Conservation (phyloP, 495 filamentous ascomycete species). For the Penicillium mononematosum region DNA sequence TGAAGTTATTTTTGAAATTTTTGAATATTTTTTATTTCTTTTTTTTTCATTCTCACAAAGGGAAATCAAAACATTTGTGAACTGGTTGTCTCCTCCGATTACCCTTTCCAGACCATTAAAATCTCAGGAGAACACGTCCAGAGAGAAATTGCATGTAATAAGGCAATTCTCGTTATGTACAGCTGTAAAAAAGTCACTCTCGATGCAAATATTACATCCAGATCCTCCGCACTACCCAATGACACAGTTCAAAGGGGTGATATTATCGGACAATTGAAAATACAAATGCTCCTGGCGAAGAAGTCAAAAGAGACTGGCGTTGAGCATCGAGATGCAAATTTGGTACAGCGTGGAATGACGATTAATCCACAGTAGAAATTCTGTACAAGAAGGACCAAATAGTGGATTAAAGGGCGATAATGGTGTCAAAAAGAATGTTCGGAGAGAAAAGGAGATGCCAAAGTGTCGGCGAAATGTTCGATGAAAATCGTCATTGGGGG, state of each 20-base stretch:
- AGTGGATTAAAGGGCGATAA: conserved; percentile 42
- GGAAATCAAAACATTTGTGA: conserved; percentile 32
- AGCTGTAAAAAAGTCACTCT: conserved; percentile 33
- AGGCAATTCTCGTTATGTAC: conserved; percentile 35
- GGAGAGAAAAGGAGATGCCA: conserved; percentile 31
- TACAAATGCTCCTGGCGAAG: conserved; percentile 17
- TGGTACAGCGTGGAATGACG: conserved; percentile 30
- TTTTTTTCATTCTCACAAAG: conserved; percentile 30
- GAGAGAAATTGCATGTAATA: conserved; percentile 23
- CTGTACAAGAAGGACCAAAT: conserved; percentile 39
- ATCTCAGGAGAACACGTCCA: conserved; percentile 19
- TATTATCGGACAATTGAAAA: conserved; percentile 26
- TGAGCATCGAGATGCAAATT: conserved; percentile 31
- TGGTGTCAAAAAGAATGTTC: conserved; percentile 25
- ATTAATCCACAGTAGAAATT: conserved; percentile 6
- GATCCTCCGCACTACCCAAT: conserved; percentile 12
- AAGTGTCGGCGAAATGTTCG: conserved; percentile 9
- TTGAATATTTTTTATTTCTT: neutral
- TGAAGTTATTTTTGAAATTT: conserved; percentile 3
- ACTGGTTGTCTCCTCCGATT: conserved; percentile 30
- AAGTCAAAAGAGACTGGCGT: conserved; percentile 8
- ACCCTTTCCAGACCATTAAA: conserved; percentile 30
- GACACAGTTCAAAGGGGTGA: conserved; percentile 12
- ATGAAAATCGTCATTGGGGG: conserved; percentile 9
- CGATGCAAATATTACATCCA: conserved; percentile 18